Evolutionary conservation across 768 basidiomycete genomes (phyloP).

Genomic region (Russula sp.): DNA sequence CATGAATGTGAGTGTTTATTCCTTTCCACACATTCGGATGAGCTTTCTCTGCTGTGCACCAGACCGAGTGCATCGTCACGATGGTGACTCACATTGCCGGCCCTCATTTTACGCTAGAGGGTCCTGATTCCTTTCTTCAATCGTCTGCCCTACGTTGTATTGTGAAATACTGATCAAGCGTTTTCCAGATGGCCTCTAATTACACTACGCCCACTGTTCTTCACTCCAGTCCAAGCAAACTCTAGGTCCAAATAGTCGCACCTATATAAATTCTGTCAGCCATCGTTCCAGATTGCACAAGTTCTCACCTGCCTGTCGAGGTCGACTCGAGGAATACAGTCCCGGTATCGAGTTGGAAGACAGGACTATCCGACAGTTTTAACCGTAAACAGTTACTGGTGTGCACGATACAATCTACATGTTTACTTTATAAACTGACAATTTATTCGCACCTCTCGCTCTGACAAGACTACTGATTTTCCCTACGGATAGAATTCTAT

Average conservation of each 20-base stretch:
- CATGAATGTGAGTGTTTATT: constrained; percentile 1
- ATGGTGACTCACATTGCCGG: constrained; percentile 27
- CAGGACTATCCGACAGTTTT: constrained; percentile 19
- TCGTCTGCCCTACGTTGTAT: not conserved
- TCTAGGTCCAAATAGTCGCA: constrained; percentile 93
- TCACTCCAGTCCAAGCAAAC: constrained; percentile 91
- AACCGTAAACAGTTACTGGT: constrained; percentile 9
- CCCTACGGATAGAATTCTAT: not conserved
- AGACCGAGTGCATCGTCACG: constrained; percentile 27
- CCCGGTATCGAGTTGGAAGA: constrained; percentile 66
- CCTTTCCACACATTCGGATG: constrained; percentile 16
- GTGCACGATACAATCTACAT: constrained; percentile 2
- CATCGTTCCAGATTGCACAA: not conserved
- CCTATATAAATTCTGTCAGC: constrained; percentile 38
- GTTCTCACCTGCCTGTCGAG: constrained; percentile 47
- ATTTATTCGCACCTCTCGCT: constrained; percentile 12
- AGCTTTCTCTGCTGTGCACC: constrained; percentile 30
- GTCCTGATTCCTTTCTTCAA: constrained; percentile 21
- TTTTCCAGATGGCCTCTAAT: not conserved
- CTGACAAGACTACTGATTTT: constrained; percentile 8
- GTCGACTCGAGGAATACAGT: constrained; percentile 94
- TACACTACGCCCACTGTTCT: constrained; percentile 83
- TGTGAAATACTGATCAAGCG: constrained; percentile 9
- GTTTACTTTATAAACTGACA: constrained; percentile 13
- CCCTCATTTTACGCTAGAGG: constrained; percentile 30